Percentiles rank a stretch among this genome's conserved stretches.
Evolutionary conservation across 345 rosid genomes (phyloP).

Genomic region (Corymbia maculata): DNA sequence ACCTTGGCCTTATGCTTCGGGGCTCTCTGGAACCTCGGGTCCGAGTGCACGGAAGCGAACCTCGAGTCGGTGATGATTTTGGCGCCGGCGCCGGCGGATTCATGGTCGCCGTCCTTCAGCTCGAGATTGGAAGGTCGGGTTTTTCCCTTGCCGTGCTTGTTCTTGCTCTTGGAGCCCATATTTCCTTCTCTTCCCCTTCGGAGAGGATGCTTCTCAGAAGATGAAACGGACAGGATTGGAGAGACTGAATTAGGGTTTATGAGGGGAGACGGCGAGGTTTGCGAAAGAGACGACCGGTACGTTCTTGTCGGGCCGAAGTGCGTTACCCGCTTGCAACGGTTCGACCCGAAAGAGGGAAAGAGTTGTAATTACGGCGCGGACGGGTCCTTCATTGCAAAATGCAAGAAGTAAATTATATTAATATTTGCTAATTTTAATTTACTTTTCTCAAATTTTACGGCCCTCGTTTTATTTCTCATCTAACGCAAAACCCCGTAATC

Average conservation of each 20-base stretch:
- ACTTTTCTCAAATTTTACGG: neutral
- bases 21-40: conserved; percentile 78
- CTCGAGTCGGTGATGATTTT: conserved; percentile 52
- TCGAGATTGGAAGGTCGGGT: neutral
- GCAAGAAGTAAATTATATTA: neutral
- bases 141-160: neutral
- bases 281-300: neutral
- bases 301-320: neutral
- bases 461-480: neutral
- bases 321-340: neutral
- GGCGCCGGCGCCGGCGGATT: neutral
- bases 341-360: neutral
- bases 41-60: conserved; percentile 59
- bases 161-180: conserved; percentile 30
- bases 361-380: neutral
- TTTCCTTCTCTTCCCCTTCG: neutral
- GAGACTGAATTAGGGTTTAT: neutral
- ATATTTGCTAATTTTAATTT: neutral
- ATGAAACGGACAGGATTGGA: too few relatives aligned
- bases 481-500: neutral
- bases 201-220: neutral
- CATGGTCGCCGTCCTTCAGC: neutral
- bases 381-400: neutral
- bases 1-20: conserved; percentile 61
- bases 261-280: neutral